Conservation (phyloP, 2,329 filamentous ascomycete genomes). For the Cordyceps pruinosa region DNA sequence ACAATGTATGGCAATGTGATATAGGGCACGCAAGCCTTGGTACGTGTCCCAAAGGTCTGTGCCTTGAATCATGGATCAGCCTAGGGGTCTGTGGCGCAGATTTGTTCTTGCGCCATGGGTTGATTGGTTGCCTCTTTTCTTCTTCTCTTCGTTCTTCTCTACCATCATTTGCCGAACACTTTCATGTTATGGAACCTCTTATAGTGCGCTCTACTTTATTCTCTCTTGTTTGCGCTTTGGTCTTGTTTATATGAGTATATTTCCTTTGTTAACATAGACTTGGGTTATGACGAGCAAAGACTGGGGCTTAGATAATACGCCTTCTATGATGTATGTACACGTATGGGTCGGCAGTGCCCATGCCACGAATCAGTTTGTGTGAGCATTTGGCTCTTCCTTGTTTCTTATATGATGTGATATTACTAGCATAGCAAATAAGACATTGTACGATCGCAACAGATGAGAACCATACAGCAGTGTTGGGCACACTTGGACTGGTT, state of each 20-base stretch:
- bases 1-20: constrained; percentile 10
- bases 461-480: no score
- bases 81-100: not conserved
- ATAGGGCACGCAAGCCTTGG: constrained; percentile 1
- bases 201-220: not conserved
- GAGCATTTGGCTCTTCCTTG: not conserved
- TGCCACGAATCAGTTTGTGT: constrained; percentile 1
- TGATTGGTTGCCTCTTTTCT: not conserved
- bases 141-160: not conserved
- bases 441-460: not conserved
- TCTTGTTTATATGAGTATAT: not conserved
- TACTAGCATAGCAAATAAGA: not conserved
- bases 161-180: not conserved
- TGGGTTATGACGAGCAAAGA: constrained; percentile 1
- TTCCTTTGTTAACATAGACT: constrained; percentile 8
- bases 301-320: constrained; percentile 11
- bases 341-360: not conserved
- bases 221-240: not conserved
- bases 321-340: constrained; percentile 3
- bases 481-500: no score
- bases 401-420: not conserved
- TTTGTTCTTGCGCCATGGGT: not conserved
- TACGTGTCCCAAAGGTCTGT: not conserved
- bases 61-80: constrained; percentile 1
- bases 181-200: constrained; percentile 8